Conservation (phyloP, 169 alveolate species). For the Plasmodium reichenowi region DNA sequence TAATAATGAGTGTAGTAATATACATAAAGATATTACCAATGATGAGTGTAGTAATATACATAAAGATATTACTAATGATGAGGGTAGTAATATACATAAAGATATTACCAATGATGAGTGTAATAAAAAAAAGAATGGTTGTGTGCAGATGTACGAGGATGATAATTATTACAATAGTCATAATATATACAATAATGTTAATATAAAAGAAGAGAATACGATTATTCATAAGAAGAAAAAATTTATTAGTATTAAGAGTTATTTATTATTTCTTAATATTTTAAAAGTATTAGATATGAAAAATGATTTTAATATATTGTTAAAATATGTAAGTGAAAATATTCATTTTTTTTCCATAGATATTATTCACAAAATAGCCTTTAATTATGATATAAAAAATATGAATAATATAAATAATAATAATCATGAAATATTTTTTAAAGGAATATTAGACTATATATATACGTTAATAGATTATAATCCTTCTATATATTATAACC, state of each 20-base stretch:
- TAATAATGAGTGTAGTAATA: no score
- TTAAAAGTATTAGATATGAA: constrained; percentile 36
- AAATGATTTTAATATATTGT: constrained; percentile 20
- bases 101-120: no score
- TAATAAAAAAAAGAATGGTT: no score
- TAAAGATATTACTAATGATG: neutral
- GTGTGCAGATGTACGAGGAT: no score
- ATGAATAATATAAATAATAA: neutral
- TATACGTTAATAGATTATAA: constrained; percentile 46
- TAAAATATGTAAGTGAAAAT: constrained; percentile 43
- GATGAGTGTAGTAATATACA: neutral
- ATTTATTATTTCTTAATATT: constrained; percentile 37
- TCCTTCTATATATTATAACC: constrained; percentile 32
- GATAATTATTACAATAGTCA: no score
- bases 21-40: neutral
- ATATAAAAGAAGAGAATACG: no score
- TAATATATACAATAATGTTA: no score
- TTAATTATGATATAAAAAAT: constrained; percentile 18
- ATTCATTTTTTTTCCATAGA: constrained; percentile 57
- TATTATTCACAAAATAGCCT: constrained; percentile 47
- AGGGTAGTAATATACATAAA: no score
- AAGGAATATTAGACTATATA: constrained; percentile 48
- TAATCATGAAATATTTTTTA: constrained; percentile 41
- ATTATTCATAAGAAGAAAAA: neutral
- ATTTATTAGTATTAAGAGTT: constrained; percentile 30